Conservation (phyloP, 164 flowering plant species). For the Cinnamomum micranthum region DNA sequence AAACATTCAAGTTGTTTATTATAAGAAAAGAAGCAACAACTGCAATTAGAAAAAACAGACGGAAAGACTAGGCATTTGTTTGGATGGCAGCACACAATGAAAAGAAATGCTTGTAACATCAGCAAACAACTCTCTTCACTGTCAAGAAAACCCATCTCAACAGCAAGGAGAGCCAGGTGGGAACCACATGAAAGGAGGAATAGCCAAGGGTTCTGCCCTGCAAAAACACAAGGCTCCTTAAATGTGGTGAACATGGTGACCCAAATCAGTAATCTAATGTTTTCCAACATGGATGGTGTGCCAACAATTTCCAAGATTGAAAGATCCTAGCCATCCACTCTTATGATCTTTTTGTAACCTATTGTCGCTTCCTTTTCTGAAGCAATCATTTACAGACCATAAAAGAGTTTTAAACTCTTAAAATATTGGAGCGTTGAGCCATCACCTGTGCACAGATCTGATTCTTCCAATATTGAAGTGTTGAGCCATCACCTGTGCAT, state of each 20-base stretch:
- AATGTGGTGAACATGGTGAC: background rate
- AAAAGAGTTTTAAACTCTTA: background rate
- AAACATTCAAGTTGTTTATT: background rate
- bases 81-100: background rate
- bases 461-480: too few relatives aligned
- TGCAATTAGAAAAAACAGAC: background rate
- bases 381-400: too few relatives aligned
- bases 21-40: background rate
- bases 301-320: background rate
- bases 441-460: background rate
- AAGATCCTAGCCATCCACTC: background rate
- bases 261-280: background rate
- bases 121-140: slow-evolving; percentile 40
- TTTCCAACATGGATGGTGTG: background rate
- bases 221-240: background rate
- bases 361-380: background rate
- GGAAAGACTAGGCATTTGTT: background rate
- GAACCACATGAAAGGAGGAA: background rate
- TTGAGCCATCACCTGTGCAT: background rate
- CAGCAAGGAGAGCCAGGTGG: slow-evolving; percentile 5
- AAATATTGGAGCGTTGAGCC: background rate
- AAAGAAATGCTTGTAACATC: slow-evolving; percentile 28
- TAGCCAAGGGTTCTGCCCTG: slow-evolving; percentile 18
- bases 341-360: too few relatives aligned
- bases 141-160: slow-evolving; percentile 27